phyloP scores from a whole-genome alignment of 192 early-diverging fungal species.

The Backusella mclennaniae region DNA sequence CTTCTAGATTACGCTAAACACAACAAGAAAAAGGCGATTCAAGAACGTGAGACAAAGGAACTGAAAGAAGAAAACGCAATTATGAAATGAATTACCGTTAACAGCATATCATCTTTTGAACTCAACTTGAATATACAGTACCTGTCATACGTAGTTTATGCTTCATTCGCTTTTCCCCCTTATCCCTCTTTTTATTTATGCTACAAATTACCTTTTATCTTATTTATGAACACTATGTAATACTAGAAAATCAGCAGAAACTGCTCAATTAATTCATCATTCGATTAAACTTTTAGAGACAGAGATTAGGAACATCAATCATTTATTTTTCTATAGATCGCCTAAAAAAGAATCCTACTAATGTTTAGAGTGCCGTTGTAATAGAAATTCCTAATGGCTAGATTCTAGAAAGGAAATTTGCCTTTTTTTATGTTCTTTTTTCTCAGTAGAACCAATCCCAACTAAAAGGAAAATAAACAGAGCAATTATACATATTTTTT shows the following conservation, averaged over 20 bases:
- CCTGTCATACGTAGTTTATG: not conserved
- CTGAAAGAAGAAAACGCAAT: not conserved
- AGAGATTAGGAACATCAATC: not conserved
- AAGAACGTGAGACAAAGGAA: conserved; percentile 1
- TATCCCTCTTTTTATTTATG: not conserved
- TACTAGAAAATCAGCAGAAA: not conserved
- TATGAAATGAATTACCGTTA: conserved; percentile 14
- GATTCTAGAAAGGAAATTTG: not conserved
- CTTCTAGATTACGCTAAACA: conserved; percentile 19
- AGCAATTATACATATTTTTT: not conserved
- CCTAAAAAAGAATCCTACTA: not conserved
- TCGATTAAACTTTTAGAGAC: not conserved
- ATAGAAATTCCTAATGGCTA: not conserved
- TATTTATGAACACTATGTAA: not conserved
- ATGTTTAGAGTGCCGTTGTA: not conserved
- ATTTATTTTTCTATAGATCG: not conserved
- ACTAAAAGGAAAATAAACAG: not conserved
- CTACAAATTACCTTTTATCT: not conserved
- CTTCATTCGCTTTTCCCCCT: not conserved
- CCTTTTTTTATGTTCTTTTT: not conserved
- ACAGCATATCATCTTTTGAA: not conserved
- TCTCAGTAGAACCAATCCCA: not conserved
- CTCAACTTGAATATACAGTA: not conserved
- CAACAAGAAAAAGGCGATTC: conserved; percentile 2
- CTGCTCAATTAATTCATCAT: not conserved